Conservation (phyloP, 2,329 filamentous ascomycete genomes). For the Fusarium nygamai region DNA sequence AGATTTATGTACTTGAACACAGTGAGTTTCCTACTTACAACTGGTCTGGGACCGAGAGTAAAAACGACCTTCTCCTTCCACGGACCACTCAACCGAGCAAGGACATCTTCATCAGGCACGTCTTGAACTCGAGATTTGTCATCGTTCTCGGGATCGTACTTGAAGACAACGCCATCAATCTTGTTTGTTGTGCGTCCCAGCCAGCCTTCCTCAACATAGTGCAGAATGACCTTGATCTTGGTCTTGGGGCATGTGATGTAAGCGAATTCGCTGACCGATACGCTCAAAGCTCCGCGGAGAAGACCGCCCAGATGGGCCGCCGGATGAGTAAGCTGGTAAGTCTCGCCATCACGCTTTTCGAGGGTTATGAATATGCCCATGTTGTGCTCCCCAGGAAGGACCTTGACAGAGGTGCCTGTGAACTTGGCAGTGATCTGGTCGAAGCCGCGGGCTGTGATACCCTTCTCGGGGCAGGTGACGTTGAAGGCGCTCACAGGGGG, state of each 20-base stretch:
- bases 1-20: not conserved
- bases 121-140: constrained; percentile 82
- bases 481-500: constrained; percentile 97
- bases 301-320: constrained; percentile 92
- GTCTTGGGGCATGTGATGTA: constrained; percentile 92
- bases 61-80: constrained; percentile 81
- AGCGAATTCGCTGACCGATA: constrained; percentile 90
- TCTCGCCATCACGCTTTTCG: constrained; percentile 82
- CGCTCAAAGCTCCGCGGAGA: constrained; percentile 84
- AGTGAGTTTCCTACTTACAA: constrained; percentile 60
- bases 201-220: constrained; percentile 96
- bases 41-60: constrained; percentile 66
- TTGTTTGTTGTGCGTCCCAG: constrained; percentile 90
- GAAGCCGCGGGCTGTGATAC: constrained; percentile 86
- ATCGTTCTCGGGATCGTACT: constrained; percentile 88
- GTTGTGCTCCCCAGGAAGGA: constrained; percentile 92
- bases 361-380: constrained; percentile 94
- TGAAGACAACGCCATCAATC: constrained; percentile 90
- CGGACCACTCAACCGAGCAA: constrained; percentile 82
- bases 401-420: constrained; percentile 92
- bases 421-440: constrained; percentile 98
- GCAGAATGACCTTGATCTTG: constrained; percentile 88
- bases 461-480: constrained; percentile 90
- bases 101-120: constrained; percentile 83
- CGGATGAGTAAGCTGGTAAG: constrained; percentile 94